A percentile compares a stretch with the other conserved stretches of the same genome.
phyloP scores from a whole-genome alignment of 139 green algal species.

The Asterochloris erici region DNA sequence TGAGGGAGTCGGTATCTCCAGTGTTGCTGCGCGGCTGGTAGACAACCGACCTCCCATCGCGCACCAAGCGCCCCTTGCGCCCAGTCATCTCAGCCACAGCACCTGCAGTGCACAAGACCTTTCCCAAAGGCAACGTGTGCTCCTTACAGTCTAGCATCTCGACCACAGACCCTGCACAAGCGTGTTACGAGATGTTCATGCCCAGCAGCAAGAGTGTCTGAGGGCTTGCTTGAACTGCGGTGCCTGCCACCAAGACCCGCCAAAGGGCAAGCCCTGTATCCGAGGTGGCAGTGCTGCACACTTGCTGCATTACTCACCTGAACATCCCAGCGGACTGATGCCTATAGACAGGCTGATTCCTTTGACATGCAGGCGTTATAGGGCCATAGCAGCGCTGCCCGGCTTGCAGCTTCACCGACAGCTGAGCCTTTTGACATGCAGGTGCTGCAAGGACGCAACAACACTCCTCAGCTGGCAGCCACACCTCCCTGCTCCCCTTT shows the following conservation, averaged over 20 bases:
- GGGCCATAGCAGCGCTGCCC: too few species aligned
- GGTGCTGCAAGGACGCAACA: too few species aligned
- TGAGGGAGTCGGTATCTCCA: conserved; percentile 81
- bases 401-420: too few species aligned
- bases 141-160: not conserved
- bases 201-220: not conserved
- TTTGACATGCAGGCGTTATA: too few species aligned
- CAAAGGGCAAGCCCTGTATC: not conserved
- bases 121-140: not conserved
- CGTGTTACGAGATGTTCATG: not conserved
- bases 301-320: too few species aligned
- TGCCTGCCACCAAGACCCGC: not conserved
- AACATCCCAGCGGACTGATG: too few species aligned
- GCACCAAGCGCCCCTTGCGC: conserved; percentile 61
- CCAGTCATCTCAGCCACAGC: conserved; percentile 82
- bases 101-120: not conserved
- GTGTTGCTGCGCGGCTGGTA: conserved; percentile 72
- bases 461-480: too few species aligned
- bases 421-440: too few species aligned
- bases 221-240: not conserved
- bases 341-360: too few species aligned
- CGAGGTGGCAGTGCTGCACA: not conserved
- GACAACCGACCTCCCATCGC: conserved; percentile 10
- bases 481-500: too few species aligned
- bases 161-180: not conserved